phyloP scores from a whole-genome alignment of 768 basidiomycete species.

The Postia placenta region DNA sequence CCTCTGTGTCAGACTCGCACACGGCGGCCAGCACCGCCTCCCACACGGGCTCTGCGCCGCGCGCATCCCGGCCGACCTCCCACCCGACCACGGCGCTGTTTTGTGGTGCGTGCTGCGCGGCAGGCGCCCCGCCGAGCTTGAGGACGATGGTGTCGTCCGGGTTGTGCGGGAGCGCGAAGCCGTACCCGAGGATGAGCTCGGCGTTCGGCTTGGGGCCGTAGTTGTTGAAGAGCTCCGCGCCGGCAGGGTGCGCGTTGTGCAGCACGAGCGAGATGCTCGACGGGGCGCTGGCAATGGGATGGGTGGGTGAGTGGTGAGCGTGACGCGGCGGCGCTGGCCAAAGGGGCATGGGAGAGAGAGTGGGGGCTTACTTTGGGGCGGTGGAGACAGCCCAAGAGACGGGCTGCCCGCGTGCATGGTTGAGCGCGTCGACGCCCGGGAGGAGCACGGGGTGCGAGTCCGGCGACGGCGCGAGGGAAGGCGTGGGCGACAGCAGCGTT shows the following conservation, averaged over 20 bases:
- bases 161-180: slow-evolving; percentile 75
- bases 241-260: slow-evolving; percentile 35
- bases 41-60: slow-evolving; percentile 57
- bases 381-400: slow-evolving; percentile 72
- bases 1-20: too few species aligned
- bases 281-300: slow-evolving; percentile 6
- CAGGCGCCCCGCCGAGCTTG: slow-evolving; percentile 52
- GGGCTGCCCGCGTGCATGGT: slow-evolving; percentile 74
- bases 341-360: not conserved
- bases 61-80: slow-evolving; percentile 55
- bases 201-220: slow-evolving; percentile 90
- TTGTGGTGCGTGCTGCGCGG: not conserved
- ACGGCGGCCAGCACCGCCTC: slow-evolving; percentile 37
- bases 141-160: slow-evolving; percentile 85
- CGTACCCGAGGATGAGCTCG: slow-evolving; percentile 87
- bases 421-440: slow-evolving; percentile 82
- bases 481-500: slow-evolving; percentile 54
- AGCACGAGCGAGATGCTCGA: slow-evolving; percentile 57
- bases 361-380: too few species aligned
- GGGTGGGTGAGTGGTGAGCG: not conserved
- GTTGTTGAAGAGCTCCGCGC: slow-evolving; percentile 77
- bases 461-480: slow-evolving; percentile 44
- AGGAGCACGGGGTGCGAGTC: slow-evolving; percentile 72
- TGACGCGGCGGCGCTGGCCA: not conserved
- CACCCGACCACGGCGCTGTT: slow-evolving; percentile 30